Percentiles rank a stretch among this genome's conserved stretches.
These are phyloP conservation scores for Mucor plumbeus DNA, from an alignment of 371 early-diverging fungal genomes.

Conservation along the genomic window DNA sequence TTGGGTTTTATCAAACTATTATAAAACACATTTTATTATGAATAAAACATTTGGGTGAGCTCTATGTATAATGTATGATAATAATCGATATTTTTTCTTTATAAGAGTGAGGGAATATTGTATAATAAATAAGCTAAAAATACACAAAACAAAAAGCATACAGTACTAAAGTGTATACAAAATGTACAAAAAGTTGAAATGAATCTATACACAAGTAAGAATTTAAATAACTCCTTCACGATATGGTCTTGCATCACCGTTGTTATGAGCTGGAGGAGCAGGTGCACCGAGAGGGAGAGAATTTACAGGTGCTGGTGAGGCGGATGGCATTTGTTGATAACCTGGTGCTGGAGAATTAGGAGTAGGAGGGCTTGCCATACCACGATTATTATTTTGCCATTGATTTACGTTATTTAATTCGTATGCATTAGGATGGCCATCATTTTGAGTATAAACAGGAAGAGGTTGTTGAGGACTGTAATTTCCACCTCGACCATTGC, in stretches of 20 bases:
- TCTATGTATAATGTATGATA: too few relatives aligned
- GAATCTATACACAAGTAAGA: not conserved
- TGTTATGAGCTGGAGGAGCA: not conserved
- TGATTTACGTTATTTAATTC: constrained; percentile 25
- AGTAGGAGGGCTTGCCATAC: not conserved
- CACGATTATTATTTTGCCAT: constrained; percentile 16
- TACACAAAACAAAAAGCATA: too few relatives aligned
- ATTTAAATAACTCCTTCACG: constrained; percentile 18
- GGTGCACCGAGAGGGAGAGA: not conserved
- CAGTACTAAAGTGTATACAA: too few relatives aligned
- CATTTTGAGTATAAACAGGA: constrained; percentile 25
- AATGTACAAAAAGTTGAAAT: too few relatives aligned
- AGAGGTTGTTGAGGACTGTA: constrained; percentile 26
- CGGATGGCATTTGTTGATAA: constrained; percentile 3
- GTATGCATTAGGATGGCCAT: constrained; percentile 15
- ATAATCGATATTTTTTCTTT: too few relatives aligned
- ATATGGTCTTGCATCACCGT: constrained; percentile 5
- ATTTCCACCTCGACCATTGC: constrained; percentile 17
- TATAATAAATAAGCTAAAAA: too few relatives aligned
- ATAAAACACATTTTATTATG: too few relatives aligned
- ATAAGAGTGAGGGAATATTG: too few relatives aligned
- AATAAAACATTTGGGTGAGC: too few relatives aligned
- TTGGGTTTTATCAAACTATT: too few relatives aligned
- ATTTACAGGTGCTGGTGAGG: constrained; percentile 7
- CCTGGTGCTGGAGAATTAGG: constrained; percentile 9